A percentile compares a stretch with the other conserved stretches of the same genome.
phyloP scores from a whole-genome alignment of 257 asterid genomes.

The Nicotiana knightiana region DNA sequence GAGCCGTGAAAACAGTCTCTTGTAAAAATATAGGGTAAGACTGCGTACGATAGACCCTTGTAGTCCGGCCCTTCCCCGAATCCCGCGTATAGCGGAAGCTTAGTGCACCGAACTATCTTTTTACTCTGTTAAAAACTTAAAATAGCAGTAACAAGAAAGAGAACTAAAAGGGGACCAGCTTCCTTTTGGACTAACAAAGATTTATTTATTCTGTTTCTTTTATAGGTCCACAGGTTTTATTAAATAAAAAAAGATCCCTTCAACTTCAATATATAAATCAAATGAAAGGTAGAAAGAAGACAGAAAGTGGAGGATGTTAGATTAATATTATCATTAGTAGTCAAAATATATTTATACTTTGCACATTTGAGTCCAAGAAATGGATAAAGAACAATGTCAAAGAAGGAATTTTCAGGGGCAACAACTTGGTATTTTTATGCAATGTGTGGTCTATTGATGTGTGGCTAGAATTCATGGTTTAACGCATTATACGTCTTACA shows the following conservation, averaged over 20 bases:
- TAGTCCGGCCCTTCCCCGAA: too few relatives aligned
- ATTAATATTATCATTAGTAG: neutral
- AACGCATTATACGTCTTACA: too few relatives aligned
- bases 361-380: neutral
- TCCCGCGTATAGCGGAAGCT: too few relatives aligned
- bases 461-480: too few relatives aligned
- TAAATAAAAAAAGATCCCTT: neutral
- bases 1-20: too few relatives aligned
- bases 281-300: conserved; percentile 2
- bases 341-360: neutral
- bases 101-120: too few relatives aligned
- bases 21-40: too few relatives aligned
- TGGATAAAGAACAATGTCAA: neutral
- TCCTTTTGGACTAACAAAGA: neutral
- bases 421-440: neutral
- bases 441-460: neutral
- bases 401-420: neutral
- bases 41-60: too few relatives aligned
- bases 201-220: conserved; percentile 4
- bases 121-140: neutral
- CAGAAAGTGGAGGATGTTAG: conserved; percentile 4
- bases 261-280: neutral
- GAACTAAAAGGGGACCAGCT: neutral
- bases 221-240: neutral
- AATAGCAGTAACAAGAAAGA: neutral